Evolutionary conservation across 2,329 filamentous ascomycete species (phyloP).

Genomic region (Pseudogymnoascus sp.): DNA sequence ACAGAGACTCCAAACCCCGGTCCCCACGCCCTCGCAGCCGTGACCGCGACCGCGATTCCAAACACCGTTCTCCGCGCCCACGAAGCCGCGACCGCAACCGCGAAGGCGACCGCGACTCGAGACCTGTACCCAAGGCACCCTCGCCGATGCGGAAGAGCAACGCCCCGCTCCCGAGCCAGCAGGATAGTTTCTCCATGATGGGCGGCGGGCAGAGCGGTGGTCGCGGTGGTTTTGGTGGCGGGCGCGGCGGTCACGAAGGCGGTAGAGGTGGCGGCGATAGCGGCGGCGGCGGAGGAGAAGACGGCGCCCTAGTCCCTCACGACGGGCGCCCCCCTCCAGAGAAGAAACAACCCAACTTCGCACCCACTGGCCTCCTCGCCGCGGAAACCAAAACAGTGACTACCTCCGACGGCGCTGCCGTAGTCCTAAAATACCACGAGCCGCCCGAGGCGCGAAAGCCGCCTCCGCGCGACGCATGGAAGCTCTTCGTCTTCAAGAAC

Average conservation of each 20-base stretch:
- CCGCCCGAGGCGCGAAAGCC: constrained; percentile 88
- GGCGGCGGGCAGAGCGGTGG: constrained; percentile 28
- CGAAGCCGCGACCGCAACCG: not conserved
- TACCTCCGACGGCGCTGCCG: constrained; percentile 62
- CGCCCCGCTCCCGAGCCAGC: constrained; percentile 52
- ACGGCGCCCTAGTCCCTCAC: constrained; percentile 15
- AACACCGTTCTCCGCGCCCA: not conserved
- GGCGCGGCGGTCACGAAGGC: not conserved
- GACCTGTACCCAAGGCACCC: constrained; percentile 16
- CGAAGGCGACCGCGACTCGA: constrained; percentile 13
- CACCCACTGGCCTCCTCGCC: constrained; percentile 70
- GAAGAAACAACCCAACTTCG: constrained; percentile 85
- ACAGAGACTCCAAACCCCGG: not conserved
- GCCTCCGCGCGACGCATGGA: constrained; percentile 69
- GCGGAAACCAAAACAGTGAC: constrained; percentile 74
- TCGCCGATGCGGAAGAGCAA: constrained; percentile 20
- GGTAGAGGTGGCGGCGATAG: constrained; percentile 25
- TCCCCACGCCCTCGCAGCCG: not conserved
- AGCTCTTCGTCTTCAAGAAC: constrained; percentile 87
- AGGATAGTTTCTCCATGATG: constrained; percentile 49
- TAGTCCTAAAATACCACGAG: constrained; percentile 93
- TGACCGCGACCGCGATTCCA: constrained; percentile 13
- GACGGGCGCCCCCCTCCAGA: constrained; percentile 43
- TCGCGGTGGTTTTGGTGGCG: not conserved
- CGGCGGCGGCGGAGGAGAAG: not conserved